A percentile compares a stretch with the other conserved stretches of the same genome.
Conservation (phyloP, 352 stramenopile genomes). For the Phytophthora palmivora region DNA sequence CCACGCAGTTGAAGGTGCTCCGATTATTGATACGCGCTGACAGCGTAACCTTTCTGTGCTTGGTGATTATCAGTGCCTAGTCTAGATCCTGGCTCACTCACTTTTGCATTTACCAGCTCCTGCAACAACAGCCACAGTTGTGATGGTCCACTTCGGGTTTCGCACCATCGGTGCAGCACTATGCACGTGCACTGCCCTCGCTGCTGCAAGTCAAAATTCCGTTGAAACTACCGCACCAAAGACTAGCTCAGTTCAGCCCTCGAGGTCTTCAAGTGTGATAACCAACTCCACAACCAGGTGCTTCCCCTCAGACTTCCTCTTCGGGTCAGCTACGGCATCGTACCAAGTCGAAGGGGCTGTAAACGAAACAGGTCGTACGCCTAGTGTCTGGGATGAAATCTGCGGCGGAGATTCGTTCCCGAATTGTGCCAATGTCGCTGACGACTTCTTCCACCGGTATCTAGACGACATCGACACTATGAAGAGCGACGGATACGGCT, state of each 20-base stretch:
- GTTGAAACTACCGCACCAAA: background rate
- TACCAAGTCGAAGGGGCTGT: slow-evolving; percentile 94
- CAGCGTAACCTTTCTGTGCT: slow-evolving; percentile 4
- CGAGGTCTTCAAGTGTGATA: slow-evolving; percentile 15
- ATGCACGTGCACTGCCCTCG: slow-evolving; percentile 2
- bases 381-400: slow-evolving; percentile 93
- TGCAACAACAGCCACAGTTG: background rate
- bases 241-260: background rate
- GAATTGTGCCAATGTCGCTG: slow-evolving; percentile 84
- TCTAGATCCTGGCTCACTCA: background rate
- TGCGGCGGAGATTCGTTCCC: slow-evolving; percentile 58
- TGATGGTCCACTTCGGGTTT: slow-evolving; percentile 13
- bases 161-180: background rate
- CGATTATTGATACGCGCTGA: background rate
- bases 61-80: slow-evolving; percentile 6
- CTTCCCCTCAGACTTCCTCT: slow-evolving; percentile 71
- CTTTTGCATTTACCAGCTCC: slow-evolving; percentile 10
- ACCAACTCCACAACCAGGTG: slow-evolving; percentile 29
- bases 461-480: slow-evolving; percentile 92
- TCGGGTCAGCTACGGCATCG: slow-evolving; percentile 79
- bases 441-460: slow-evolving; percentile 93
- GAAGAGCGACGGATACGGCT: slow-evolving; percentile 88
- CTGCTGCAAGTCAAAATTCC: slow-evolving; percentile 2
- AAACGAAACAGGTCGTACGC: slow-evolving; percentile 72
- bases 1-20: background rate